Conservation (phyloP, 108 stramenopile species). For the Asterionellopsis glacialis region DNA sequence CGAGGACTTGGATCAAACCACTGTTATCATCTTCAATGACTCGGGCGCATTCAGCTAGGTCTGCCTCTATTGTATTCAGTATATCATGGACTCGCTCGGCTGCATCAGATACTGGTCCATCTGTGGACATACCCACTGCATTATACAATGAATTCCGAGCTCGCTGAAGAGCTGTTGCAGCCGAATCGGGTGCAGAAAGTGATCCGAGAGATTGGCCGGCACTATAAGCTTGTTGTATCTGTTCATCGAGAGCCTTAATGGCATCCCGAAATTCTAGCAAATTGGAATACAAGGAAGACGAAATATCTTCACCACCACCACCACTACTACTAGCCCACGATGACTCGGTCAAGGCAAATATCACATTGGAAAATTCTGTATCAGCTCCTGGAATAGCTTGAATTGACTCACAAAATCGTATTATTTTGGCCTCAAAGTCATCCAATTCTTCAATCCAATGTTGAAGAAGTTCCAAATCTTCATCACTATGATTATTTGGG, state of each 20-base stretch:
- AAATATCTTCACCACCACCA: slow-evolving; percentile 9
- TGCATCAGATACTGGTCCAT: slow-evolving; percentile 26
- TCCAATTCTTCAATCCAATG: slow-evolving; percentile 79
- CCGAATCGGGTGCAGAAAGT: slow-evolving; percentile 49
- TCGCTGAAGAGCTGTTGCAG: slow-evolving; percentile 50
- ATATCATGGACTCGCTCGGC: slow-evolving; percentile 66
- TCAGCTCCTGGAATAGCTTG: not conserved
- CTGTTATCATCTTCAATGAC: slow-evolving; percentile 50
- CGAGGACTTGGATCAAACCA: slow-evolving; percentile 42
- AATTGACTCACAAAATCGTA: slow-evolving; percentile 27
- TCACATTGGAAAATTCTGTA: slow-evolving; percentile 5
- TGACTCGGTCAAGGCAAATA: not conserved
- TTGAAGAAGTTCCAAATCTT: slow-evolving; percentile 45
- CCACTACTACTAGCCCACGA: slow-evolving; percentile 2
- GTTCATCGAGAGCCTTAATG: slow-evolving; percentile 39
- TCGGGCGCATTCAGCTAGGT: slow-evolving; percentile 44
- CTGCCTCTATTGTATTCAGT: slow-evolving; percentile 59
- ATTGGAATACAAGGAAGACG: slow-evolving; percentile 30
- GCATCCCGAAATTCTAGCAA: slow-evolving; percentile 50
- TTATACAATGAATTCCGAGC: slow-evolving; percentile 49
- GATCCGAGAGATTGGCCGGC: slow-evolving; percentile 51
- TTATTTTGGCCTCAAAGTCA: slow-evolving; percentile 51
- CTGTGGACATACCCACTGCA: slow-evolving; percentile 19
- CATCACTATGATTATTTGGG: slow-evolving; percentile 9
- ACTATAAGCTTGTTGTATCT: slow-evolving; percentile 44